Conservation (phyloP, 78 protist species). For the Mantamonas sphyraenae region DNA sequence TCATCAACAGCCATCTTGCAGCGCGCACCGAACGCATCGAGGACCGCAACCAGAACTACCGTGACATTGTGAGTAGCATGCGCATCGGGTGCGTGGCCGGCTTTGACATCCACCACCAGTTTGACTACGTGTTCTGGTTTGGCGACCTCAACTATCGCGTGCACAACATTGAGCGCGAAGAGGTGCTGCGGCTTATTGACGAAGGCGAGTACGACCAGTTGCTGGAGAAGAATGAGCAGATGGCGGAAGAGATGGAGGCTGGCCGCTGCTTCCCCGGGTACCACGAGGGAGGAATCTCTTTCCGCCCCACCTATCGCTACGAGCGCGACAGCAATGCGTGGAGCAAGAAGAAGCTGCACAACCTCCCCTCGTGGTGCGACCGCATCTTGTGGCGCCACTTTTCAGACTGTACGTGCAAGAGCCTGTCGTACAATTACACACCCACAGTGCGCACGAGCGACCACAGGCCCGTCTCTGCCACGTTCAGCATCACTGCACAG, state of each 20-base stretch:
- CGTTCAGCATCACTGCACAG: no score
- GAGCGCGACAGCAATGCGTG: conserved; percentile 13
- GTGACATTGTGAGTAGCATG: conserved; percentile 37
- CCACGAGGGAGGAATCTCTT: conserved; percentile 29
- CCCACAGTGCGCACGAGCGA: neutral
- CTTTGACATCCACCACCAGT: conserved; percentile 38
- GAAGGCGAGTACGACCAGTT: conserved; percentile 10
- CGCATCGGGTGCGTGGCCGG: conserved; percentile 9
- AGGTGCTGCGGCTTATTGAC: conserved; percentile 14
- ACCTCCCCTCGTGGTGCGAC: conserved; percentile 55
- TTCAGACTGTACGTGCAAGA: neutral
- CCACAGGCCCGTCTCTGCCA: conserved; percentile 12
- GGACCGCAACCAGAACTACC: conserved; percentile 46
- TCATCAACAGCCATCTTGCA: conserved; percentile 69
- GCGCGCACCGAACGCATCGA: conserved; percentile 48
- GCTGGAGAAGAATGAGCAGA: conserved; percentile 51
- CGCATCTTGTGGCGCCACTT: conserved; percentile 26
- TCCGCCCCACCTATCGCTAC: conserved; percentile 62
- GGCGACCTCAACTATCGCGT: conserved; percentile 85
- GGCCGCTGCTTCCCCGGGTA: conserved; percentile 54
- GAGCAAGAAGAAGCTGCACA: neutral
- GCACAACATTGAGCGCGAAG: conserved; percentile 41
- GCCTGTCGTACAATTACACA: neutral
- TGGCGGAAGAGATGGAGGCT: neutral
- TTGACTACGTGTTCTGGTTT: conserved; percentile 70